phyloP scores from a whole-genome alignment of 306 rosid genomes.

The Castanopsis chinensis region DNA sequence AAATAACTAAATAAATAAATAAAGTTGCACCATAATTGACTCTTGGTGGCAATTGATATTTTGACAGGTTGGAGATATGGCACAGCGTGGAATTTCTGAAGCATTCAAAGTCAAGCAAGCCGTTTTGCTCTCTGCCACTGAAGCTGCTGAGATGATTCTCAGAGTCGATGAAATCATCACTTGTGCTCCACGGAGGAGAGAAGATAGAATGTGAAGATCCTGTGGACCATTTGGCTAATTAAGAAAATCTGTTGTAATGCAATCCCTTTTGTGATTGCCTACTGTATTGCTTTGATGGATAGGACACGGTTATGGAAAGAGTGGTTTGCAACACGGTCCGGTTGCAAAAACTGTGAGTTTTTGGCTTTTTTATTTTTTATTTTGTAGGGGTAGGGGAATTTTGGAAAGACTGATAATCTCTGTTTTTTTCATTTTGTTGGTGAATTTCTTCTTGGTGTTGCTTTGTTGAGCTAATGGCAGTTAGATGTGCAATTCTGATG shows the following conservation, averaged over 20 bases:
- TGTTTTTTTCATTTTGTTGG: not conserved
- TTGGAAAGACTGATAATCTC: not conserved
- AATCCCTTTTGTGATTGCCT: constrained; percentile 7
- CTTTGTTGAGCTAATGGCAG: not conserved
- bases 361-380: not conserved
- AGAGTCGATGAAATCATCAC: constrained; percentile 97
- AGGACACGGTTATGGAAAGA: not conserved
- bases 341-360: not conserved
- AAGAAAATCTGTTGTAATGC: constrained; percentile 2
- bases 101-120: constrained; percentile 95
- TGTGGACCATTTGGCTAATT: constrained; percentile 5
- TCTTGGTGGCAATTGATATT: not conserved
- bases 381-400: not conserved
- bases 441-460: not conserved
- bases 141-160: constrained; percentile 98
- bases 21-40: not conserved
- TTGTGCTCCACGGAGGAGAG: constrained; percentile 95
- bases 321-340: not conserved
- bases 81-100: constrained; percentile 74
- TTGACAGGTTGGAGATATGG: constrained; percentile 91
- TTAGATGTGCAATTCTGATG: not conserved
- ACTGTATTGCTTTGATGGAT: constrained; percentile 4
- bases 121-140: constrained; percentile 85
- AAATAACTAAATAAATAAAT: too few relatives aligned
- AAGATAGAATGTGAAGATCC: constrained; percentile 74